A percentile compares a stretch with the other conserved stretches of the same genome.
These are phyloP conservation scores for Vachellia pachyceras DNA, from an alignment of 306 rosid species.

Conservation along the genomic window DNA sequence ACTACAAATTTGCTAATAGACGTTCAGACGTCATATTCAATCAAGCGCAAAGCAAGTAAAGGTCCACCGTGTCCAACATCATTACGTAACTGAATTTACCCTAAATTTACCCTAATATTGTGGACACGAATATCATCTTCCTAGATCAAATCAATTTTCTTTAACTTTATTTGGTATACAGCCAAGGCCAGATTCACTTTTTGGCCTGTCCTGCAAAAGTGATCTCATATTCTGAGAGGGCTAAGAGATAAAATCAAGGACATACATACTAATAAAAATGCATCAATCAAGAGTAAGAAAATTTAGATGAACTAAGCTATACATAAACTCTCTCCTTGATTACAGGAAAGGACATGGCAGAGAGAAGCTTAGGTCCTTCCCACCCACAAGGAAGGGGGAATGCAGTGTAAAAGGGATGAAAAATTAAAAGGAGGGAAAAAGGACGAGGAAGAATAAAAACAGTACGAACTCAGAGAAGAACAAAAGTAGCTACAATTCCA, in stretches of 20 bases:
- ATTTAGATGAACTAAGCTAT: constrained; percentile 1
- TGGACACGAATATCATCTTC: too few species aligned
- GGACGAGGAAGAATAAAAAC: too few species aligned
- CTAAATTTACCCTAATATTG: too few species aligned
- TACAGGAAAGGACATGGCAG: constrained; percentile 23
- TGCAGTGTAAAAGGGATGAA: neutral
- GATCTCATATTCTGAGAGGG: neutral
- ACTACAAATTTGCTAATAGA: neutral
- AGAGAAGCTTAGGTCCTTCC: neutral
- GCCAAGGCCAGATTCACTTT: constrained; percentile 14
- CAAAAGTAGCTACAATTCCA: neutral
- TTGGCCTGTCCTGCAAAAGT: constrained; percentile 16
- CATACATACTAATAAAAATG: neutral
- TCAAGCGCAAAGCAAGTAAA: constrained; percentile 9
- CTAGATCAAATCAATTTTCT: neutral
- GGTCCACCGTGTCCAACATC: too few species aligned
- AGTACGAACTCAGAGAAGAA: neutral
- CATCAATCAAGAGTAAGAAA: constrained; percentile 19
- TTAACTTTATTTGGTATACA: constrained; percentile 26
- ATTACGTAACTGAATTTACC: too few species aligned
- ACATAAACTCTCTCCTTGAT: neutral
- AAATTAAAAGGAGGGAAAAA: too few species aligned
- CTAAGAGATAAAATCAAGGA: neutral
- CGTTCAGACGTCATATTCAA: constrained; percentile 12
- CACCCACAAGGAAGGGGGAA: neutral